Conservation (phyloP, 495 filamentous ascomycete genomes). For the Hypoxylon crocopeplum region DNA sequence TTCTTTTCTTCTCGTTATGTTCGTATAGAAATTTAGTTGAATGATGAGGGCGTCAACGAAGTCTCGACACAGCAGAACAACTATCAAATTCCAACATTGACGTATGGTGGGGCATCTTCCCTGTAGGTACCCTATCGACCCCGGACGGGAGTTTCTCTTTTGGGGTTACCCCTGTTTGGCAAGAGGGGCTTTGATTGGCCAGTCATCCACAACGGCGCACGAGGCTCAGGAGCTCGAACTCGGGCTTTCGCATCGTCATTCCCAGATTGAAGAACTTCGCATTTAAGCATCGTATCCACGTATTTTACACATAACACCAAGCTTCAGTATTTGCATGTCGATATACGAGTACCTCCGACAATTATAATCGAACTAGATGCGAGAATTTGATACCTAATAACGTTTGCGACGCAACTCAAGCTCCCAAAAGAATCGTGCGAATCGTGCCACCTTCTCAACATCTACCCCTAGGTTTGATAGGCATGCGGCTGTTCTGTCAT, state of each 20-base stretch:
- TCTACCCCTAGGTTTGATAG: constrained; percentile 14
- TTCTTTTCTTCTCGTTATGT: no score
- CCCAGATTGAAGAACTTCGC: constrained; percentile 5
- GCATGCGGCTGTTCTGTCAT: constrained; percentile 42
- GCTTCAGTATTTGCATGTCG: neutral
- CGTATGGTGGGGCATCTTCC: no score
- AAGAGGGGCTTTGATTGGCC: constrained; percentile 12
- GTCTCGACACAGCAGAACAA: no score
- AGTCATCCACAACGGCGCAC: constrained; percentile 18
- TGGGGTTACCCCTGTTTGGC: constrained; percentile 21
- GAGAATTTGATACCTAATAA: constrained; percentile 17
- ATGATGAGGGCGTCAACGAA: no score
- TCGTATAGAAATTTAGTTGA: no score
- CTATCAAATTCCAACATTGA: no score
- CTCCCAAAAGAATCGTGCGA: constrained; percentile 15
- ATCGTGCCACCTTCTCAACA: constrained; percentile 9
- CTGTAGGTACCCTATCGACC: no score
- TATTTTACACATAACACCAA: neutral
- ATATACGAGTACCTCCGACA: neutral
- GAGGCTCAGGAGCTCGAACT: constrained; percentile 39
- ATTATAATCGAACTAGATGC: constrained; percentile 1
- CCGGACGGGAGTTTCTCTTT: constrained; percentile 21
- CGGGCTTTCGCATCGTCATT: constrained; percentile 34
- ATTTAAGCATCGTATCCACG: constrained; percentile 10
- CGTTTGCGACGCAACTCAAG: constrained; percentile 18